phyloP scores from a whole-genome alignment of 805 yeast species.

The Candida berthetii region DNA sequence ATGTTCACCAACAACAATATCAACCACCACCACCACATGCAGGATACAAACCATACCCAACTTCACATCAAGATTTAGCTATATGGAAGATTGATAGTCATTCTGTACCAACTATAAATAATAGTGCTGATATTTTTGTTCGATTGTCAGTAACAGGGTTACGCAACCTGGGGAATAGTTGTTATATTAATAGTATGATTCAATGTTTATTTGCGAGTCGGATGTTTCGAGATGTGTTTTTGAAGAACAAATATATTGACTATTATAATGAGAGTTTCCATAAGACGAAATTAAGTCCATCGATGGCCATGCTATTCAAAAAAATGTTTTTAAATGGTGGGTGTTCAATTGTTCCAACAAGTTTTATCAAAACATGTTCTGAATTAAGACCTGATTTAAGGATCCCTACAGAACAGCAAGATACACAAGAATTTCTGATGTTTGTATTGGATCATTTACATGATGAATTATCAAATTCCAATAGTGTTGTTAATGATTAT shows the following conservation, averaged over 20 bases:
- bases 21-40: no score
- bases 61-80: constrained; percentile 1
- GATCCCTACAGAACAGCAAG: constrained; percentile 76
- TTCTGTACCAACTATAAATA: constrained; percentile 30
- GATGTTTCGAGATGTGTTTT: constrained; percentile 42
- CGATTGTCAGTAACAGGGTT: constrained; percentile 53
- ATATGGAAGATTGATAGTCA: constrained; percentile 2
- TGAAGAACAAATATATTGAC: constrained; percentile 35
- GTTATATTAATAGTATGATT: constrained; percentile 69
- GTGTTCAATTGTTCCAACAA: constrained; percentile 56
- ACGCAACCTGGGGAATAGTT: constrained; percentile 64
- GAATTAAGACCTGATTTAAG: constrained; percentile 56
- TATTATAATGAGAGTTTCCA: constrained; percentile 29
- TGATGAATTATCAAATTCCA: constrained; percentile 47
- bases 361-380: constrained; percentile 48
- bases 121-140: constrained; percentile 29
- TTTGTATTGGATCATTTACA: constrained; percentile 63
- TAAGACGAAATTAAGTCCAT: constrained; percentile 34
- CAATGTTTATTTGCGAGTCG: constrained; percentile 60
- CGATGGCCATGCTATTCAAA: constrained; percentile 46
- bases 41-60: constrained; percentile 1
- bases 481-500: constrained; percentile 28
- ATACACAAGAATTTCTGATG: constrained; percentile 70
- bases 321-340: constrained; percentile 56
- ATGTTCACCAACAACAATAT: constrained; percentile 2